Base-by-base conservation (phyloP, 805 yeast species). In the Kodamaea kaohsiungensis region DNA sequence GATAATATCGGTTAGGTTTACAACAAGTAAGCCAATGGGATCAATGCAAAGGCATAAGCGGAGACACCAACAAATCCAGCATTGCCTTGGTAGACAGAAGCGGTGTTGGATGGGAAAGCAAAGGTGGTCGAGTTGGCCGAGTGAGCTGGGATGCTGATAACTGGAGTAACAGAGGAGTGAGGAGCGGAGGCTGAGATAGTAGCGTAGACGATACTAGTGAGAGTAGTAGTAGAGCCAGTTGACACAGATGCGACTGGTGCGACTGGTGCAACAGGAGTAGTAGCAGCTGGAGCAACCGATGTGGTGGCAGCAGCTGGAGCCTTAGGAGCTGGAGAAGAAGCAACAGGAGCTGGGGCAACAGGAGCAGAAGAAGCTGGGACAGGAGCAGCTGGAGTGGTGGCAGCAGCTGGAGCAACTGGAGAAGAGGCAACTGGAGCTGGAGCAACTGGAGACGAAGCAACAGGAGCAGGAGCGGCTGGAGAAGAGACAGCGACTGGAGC, bases 21-120 rank as follows among this genome's bases (percentile, higher is more conserved):
- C 60, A 73, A 54, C 61, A 72, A 66, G 67, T 68, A 69, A 52
- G 72, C 76, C 55, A 69, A 66, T 53, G 77, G 71, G 48, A 71
- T 56, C 54, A 70, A 66, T 46, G 65, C 60, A 45, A 66, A 53
- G 43, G 73, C 75, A 33, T 63, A 52, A 56, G 65, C 54, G 18
- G 75, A 68, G 33, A 66, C 64, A 43, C 64, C 64, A 30, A 58
- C 43, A 57, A 53, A 56, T 43, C 38, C 52, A 37, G 62, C 67
- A 54, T 62, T 63, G 40, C 59, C 54, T 19, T 49, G 48, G 25
- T 38, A 13, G 16, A 39, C 25, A 30, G 49, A 39, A 9, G 58
- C 52, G 48, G 61, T 49, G 40, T 56, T 59, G 46, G 58, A 57
- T 30, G 59, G 53, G 54, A 55, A 53, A 27, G 52, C 50, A 18